Evolutionary conservation across 768 basidiomycete species (phyloP), one percentile per base, ranked within the genome.

Genomic region (Tricholoma terreum): DNA sequence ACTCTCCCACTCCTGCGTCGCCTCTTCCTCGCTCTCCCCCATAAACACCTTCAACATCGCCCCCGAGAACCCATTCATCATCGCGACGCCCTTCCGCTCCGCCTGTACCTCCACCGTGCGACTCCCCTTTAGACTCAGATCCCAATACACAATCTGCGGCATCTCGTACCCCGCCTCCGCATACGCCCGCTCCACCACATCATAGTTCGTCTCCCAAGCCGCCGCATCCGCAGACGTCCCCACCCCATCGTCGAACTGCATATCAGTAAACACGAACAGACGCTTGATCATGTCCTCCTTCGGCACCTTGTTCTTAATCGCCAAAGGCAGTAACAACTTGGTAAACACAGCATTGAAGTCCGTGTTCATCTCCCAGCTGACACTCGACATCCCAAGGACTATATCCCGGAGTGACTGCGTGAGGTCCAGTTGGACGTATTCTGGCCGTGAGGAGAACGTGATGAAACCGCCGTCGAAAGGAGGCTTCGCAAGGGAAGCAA

Each of bases 101-200:
- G 73, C 76, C 49, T 73, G 72, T 24, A 83, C 83, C 43, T 86
- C 85, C 8, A 71, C 71, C 48, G 78, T 77, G 45, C 52, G 54
- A 1, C 66, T 56, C 0, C 58, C 61, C 3, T 69, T 1, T 14
- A 12, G 1, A 24, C 17, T 68, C 66, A 90, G 68, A 65, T 90
- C 77, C 89, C 89, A 90, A 67, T 80, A 90, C 34, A 90, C 85
- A 51, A 91, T 76, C 72, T 90, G 77, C 15, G 88, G 89, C 24
- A 90, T 68, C 58, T 86, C 82, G 62, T 90, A 90, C 57, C 89
- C 88, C 4, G 83, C 85, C 57, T 76, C 67, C 46, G 65, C 64
- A 61, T 84, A 91, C 64, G 77, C 83, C 57, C 71, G 65, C 66
- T 77, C 78, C 38, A 90, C 80, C 19, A 67, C 67, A 33, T 85